These are phyloP conservation scores for Alternaria sp. DNA, from an alignment of 2,329 filamentous ascomycete species.

Conservation along the genomic window DNA sequence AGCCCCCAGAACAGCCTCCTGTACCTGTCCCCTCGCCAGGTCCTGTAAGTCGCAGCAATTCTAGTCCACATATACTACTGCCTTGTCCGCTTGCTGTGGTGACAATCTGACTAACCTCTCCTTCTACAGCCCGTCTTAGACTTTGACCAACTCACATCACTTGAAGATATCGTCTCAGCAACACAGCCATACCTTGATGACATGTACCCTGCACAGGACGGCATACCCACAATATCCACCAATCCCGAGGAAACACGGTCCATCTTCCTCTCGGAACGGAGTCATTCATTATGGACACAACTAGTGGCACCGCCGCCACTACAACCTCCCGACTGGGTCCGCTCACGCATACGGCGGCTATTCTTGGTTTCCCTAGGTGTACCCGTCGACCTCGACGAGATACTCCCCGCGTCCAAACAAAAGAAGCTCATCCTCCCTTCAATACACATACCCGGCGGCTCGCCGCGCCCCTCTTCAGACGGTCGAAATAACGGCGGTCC, in stretches of 20 bases:
- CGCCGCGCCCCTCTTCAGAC: constrained; percentile 47
- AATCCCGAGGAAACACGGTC: constrained; percentile 36
- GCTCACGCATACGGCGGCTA: constrained; percentile 89
- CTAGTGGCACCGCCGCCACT: constrained; percentile 92
- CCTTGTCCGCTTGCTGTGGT: constrained; percentile 36
- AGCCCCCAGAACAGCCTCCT: constrained; percentile 46
- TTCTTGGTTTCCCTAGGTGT: constrained; percentile 96
- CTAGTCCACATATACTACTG: constrained; percentile 44
- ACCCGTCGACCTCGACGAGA: constrained; percentile 95
- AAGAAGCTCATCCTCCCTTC: constrained; percentile 96
- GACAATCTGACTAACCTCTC: constrained; percentile 39
- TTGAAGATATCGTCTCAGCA: constrained; percentile 65
- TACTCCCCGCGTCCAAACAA: constrained; percentile 94
- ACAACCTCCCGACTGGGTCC: constrained; percentile 96
- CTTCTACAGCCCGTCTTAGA: constrained; percentile 68
- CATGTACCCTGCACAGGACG: constrained; percentile 59
- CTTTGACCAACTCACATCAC: constrained; percentile 65
- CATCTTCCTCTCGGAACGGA: constrained; percentile 77
- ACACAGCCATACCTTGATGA: constrained; percentile 70
- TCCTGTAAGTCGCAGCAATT: constrained; percentile 56
- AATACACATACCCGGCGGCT: constrained; percentile 57
- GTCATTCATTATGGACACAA: constrained; percentile 93
- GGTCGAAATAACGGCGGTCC: constrained; percentile 41
- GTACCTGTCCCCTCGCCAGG: constrained; percentile 52
- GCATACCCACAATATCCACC: constrained; percentile 53